A percentile compares a stretch with the other conserved stretches of the same genome.
Evolutionary conservation across 2,329 filamentous ascomycete species (phyloP).

Genomic region (Botrytis squamosa): DNA sequence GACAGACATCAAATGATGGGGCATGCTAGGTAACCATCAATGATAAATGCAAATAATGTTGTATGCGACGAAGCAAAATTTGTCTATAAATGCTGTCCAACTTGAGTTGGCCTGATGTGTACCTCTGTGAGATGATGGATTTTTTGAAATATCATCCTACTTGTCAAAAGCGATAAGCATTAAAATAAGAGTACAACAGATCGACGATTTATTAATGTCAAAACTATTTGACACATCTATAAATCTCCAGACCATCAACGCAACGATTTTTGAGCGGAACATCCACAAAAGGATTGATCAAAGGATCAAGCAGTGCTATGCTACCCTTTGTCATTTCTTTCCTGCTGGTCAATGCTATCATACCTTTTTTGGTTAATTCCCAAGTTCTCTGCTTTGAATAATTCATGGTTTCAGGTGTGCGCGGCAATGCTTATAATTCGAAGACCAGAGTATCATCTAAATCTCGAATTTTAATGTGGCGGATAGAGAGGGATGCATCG

Average conservation of each 20-base stretch:
- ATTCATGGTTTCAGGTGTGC: neutral
- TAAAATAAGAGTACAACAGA: neutral
- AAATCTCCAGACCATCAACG: neutral
- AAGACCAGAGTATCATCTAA: neutral
- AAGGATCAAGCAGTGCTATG: neutral
- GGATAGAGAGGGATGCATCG: neutral
- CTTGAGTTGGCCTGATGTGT: neutral
- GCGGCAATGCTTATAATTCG: neutral
- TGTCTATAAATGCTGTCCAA: constrained; percentile 3
- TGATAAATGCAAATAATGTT: neutral
- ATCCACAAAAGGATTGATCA: neutral
- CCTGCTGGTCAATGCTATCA: neutral
- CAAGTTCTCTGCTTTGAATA: neutral
- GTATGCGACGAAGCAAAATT: neutral
- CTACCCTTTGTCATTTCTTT: neutral
- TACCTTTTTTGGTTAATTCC: neutral
- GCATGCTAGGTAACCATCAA: neutral
- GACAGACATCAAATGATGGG: neutral
- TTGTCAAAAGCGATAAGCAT: neutral
- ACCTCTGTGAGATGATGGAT: neutral
- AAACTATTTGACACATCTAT: constrained; percentile 3
- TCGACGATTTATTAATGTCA: neutral
- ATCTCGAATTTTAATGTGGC: neutral
- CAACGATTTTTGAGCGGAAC: neutral
- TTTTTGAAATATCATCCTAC: neutral